Evolutionary conservation across 768 basidiomycete species (phyloP).

Genomic region (Lyophyllum atratum): DNA sequence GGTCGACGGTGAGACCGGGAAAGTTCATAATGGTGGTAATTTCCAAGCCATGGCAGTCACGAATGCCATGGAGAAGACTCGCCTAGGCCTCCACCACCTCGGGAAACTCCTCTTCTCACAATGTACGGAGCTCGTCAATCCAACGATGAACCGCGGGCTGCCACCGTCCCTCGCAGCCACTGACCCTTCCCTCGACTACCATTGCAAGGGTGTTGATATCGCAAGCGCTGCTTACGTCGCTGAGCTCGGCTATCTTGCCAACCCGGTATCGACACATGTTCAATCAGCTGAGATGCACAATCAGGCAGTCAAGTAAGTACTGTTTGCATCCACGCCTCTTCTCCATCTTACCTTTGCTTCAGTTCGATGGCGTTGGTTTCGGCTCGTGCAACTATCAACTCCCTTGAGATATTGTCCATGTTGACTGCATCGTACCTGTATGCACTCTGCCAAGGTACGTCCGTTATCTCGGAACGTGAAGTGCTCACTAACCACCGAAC

Average conservation of each 20-base stretch:
- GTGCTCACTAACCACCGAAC: not conserved
- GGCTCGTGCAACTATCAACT: conserved; percentile 75
- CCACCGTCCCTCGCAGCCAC: conserved; percentile 80
- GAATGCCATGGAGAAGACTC: conserved; percentile 87
- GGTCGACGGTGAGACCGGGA: conserved; percentile 64
- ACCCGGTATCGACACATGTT: conserved; percentile 81
- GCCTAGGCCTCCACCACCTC: conserved; percentile 67
- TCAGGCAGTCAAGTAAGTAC: conserved; percentile 82
- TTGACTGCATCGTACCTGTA: conserved; percentile 78
- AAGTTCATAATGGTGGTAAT: conserved; percentile 82
- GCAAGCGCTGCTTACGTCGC: conserved; percentile 79
- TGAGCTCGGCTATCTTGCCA: conserved; percentile 82
- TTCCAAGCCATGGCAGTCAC: conserved; percentile 89
- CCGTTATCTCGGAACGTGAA: not conserved
- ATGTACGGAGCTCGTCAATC: conserved; percentile 71
- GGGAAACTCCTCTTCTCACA: conserved; percentile 73
- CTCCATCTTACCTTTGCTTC: conserved; percentile 9
- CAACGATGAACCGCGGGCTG: conserved; percentile 77
- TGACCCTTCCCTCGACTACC: conserved; percentile 81
- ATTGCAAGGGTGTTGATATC: conserved; percentile 85
- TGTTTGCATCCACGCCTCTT: not conserved
- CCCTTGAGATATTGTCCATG: conserved; percentile 77
- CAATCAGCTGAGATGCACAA: conserved; percentile 93
- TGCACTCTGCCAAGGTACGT: conserved; percentile 61
- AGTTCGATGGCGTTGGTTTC: conserved; percentile 86